phyloP scores from a whole-genome alignment of 306 rosid genomes.

The Prunus salicina region DNA sequence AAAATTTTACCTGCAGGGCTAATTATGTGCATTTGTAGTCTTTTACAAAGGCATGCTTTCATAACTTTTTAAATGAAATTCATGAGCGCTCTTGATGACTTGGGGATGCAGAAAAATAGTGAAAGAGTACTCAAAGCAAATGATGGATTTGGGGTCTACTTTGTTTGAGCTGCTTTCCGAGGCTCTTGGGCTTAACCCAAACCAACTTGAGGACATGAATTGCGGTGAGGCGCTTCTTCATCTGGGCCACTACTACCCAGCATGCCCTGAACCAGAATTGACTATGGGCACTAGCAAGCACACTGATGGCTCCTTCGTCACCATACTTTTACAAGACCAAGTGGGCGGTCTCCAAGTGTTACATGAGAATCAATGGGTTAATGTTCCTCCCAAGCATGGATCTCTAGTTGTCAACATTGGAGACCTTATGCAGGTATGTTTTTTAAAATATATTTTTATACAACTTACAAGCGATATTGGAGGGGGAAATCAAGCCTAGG shows the following conservation, averaged over 20 bases:
- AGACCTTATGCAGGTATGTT: constrained; percentile 32
- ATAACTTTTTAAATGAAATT: background rate
- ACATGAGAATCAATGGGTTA: constrained; percentile 18
- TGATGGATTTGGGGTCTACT: constrained; percentile 9
- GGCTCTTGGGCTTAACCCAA: constrained; percentile 23
- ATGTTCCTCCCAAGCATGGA: constrained; percentile 13
- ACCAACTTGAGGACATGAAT: constrained; percentile 13
- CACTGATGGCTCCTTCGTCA: constrained; percentile 21
- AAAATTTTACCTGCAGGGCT: too few species aligned
- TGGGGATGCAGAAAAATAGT: constrained; percentile 25
- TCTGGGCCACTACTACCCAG: constrained; percentile 21
- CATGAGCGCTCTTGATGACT: background rate
- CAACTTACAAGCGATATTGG: too few species aligned
- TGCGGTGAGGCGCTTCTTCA: constrained; percentile 15
- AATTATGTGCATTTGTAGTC: background rate
- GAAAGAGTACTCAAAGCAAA: constrained; percentile 13
- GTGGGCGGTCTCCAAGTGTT: constrained; percentile 37
- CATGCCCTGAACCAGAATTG: constrained; percentile 23
- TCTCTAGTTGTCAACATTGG: constrained; percentile 32
- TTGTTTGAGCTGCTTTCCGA: constrained; percentile 26
- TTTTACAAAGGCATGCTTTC: background rate
- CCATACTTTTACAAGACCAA: constrained; percentile 33
- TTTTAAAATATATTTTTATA: too few species aligned
- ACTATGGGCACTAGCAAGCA: background rate
- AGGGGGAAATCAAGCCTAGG: too few species aligned